Conservation (phyloP, 2,329 filamentous ascomycete species). For the Epichloe glyceriae region DNA sequence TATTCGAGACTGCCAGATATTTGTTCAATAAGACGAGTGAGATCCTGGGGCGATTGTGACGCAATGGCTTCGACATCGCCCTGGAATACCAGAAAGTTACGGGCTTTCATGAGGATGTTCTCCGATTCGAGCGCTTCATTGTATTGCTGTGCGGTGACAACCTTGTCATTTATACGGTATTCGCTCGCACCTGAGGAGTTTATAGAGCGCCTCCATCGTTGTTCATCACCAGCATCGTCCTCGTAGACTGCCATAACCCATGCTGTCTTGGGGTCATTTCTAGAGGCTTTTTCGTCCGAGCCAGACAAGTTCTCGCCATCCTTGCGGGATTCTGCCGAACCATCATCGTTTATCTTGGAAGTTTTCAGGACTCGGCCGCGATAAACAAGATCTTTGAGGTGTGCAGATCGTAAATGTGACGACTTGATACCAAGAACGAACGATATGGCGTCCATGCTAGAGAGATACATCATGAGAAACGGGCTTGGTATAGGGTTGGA, state of each 20-base stretch:
- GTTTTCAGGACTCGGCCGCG: slow-evolving; percentile 87
- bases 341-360: slow-evolving; percentile 84
- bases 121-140: slow-evolving; percentile 85
- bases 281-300: slow-evolving; percentile 51
- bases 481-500: background rate
- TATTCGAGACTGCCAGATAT: slow-evolving; percentile 93
- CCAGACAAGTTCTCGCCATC: slow-evolving; percentile 48
- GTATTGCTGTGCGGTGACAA: slow-evolving; percentile 82
- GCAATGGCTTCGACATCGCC: slow-evolving; percentile 96
- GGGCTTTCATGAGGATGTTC: slow-evolving; percentile 94
- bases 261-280: slow-evolving; percentile 77
- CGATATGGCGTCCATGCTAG: slow-evolving; percentile 95
- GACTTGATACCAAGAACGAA: slow-evolving; percentile 98
- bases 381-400: slow-evolving; percentile 90
- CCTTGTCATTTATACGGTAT: slow-evolving; percentile 89
- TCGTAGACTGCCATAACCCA: slow-evolving; percentile 99
- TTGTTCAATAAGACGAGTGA: slow-evolving; percentile 90
- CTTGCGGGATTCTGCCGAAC: slow-evolving; percentile 54
- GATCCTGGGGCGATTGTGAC: slow-evolving; percentile 83
- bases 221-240: slow-evolving; percentile 88
- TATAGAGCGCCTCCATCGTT: slow-evolving; percentile 91
- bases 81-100: slow-evolving; percentile 97
- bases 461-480: background rate
- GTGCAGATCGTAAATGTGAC: slow-evolving; percentile 87
- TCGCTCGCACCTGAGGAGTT: slow-evolving; percentile 81